phyloP scores from a whole-genome alignment of 2,329 filamentous ascomycete genomes.

The Aspergillus brasiliensis region DNA sequence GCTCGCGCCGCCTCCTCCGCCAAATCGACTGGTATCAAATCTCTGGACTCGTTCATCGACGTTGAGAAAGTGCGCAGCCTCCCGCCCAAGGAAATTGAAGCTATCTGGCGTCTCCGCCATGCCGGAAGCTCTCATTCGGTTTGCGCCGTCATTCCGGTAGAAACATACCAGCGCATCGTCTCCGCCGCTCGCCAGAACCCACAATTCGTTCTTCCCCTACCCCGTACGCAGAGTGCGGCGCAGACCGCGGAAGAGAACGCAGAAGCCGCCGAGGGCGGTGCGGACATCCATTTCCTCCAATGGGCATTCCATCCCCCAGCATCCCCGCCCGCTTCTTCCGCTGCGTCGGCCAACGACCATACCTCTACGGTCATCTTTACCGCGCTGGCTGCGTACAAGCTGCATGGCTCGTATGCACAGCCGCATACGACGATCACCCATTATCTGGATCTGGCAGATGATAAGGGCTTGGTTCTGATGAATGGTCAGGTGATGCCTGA shows the following conservation, averaged over 20 bases:
- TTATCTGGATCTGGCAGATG: slow-evolving; percentile 74
- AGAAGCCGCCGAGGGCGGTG: slow-evolving; percentile 53
- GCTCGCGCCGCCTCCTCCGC: slow-evolving; percentile 46
- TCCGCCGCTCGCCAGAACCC: slow-evolving; percentile 72
- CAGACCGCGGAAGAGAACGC: slow-evolving; percentile 27
- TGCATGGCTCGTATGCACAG: slow-evolving; percentile 82
- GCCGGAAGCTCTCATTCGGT: slow-evolving; percentile 71
- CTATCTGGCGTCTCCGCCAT: slow-evolving; percentile 88
- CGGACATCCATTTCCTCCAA: slow-evolving; percentile 94
- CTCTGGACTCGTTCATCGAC: slow-evolving; percentile 72
- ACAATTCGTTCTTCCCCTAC: slow-evolving; percentile 84
- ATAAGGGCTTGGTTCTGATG: slow-evolving; percentile 80
- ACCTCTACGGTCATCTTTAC: slow-evolving; percentile 87
- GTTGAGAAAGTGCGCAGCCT: slow-evolving; percentile 73
- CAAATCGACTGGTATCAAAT: slow-evolving; percentile 60
- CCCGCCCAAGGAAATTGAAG: slow-evolving; percentile 78
- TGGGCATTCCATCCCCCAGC: slow-evolving; percentile 82
- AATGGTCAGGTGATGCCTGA: slow-evolving; percentile 78
- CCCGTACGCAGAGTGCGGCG: slow-evolving; percentile 46
- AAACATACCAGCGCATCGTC: slow-evolving; percentile 74
- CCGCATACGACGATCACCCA: slow-evolving; percentile 95
- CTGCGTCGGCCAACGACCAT: slow-evolving; percentile 51
- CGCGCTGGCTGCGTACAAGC: slow-evolving; percentile 88
- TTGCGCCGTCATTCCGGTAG: slow-evolving; percentile 77
- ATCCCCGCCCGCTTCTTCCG: slow-evolving; percentile 20